Conservation (phyloP, 2,329 filamentous ascomycete genomes). For the Cercospora nicotianae region DNA sequence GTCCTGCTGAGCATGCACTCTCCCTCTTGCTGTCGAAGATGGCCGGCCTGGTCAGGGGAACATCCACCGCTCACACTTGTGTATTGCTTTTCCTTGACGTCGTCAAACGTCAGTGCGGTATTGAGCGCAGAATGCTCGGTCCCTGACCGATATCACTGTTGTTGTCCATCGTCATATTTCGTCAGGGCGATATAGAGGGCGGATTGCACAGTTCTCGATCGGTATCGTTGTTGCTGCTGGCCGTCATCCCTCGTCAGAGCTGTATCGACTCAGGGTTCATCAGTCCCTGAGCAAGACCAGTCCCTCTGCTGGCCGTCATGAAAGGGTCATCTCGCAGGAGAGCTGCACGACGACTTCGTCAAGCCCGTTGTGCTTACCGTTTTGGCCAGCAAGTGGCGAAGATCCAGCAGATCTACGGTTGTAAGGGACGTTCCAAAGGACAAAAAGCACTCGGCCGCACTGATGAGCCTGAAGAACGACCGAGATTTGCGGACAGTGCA, state of each 20-base stretch:
- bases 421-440: not conserved
- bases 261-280: not conserved
- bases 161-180: not conserved
- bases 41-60: not conserved
- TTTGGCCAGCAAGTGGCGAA: not conserved
- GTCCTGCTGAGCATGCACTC: not conserved
- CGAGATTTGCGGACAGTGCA: not conserved
- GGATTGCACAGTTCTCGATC: not conserved
- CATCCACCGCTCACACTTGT: not conserved
- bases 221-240: not conserved
- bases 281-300: not conserved
- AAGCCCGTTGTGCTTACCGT: not conserved
- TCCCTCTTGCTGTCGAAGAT: not conserved
- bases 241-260: not conserved
- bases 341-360: not conserved
- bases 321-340: not conserved
- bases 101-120: not conserved
- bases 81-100: not conserved
- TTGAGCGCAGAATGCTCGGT: not conserved
- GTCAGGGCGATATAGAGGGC: not conserved
- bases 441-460: not conserved
- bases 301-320: not conserved
- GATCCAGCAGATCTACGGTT: not conserved
- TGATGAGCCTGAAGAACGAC: not conserved
- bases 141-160: not conserved